Percentiles rank a stretch among this genome's conserved stretches.
These are phyloP conservation scores for Magnaporthiopsis incrustans DNA, from an alignment of 2,329 filamentous ascomycete genomes.

Conservation along the genomic window DNA sequence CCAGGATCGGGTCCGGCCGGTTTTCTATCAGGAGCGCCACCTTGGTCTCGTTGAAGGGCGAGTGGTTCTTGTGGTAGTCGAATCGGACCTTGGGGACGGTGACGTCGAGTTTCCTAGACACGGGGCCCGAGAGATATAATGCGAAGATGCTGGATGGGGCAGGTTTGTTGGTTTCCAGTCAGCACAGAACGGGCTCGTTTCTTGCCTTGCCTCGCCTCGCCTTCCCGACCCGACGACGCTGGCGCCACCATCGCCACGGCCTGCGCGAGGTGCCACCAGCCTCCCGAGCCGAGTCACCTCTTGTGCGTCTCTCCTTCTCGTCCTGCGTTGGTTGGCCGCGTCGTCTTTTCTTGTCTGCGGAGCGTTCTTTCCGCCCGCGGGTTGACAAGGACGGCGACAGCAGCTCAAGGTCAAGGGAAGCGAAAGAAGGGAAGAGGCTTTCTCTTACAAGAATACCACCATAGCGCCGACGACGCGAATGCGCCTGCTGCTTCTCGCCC, in stretches of 20 bases:
- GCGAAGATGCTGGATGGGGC: constrained; percentile 9
- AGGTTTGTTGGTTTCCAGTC: not conserved
- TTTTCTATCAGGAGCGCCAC: constrained; percentile 49
- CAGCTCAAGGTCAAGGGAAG: not conserved
- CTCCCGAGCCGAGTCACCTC: not conserved
- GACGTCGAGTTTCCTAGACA: constrained; percentile 14
- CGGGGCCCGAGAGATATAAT: constrained; percentile 16
- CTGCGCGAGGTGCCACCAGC: not conserved
- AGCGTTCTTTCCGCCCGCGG: not conserved
- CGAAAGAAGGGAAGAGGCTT: not conserved
- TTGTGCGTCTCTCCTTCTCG: not conserved
- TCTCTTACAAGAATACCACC: constrained; percentile 24
- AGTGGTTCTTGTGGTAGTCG: constrained; percentile 23
- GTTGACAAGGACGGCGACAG: not conserved
- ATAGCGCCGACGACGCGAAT: constrained; percentile 22
- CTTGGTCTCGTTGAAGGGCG: constrained; percentile 40
- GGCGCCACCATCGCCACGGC: too few species aligned
- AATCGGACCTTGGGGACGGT: constrained; percentile 22
- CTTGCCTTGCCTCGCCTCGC: not conserved
- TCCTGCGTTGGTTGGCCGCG: not conserved
- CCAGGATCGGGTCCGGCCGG: constrained; percentile 39
- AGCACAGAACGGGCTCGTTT: not conserved
- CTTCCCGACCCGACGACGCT: not conserved
- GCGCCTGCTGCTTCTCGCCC: constrained; percentile 26
- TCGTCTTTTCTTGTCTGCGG: not conserved